Evolutionary conservation across 129 eudicot species (phyloP), one percentile per base, ranked within the genome.

Genomic region (Flaveria linearis): DNA sequence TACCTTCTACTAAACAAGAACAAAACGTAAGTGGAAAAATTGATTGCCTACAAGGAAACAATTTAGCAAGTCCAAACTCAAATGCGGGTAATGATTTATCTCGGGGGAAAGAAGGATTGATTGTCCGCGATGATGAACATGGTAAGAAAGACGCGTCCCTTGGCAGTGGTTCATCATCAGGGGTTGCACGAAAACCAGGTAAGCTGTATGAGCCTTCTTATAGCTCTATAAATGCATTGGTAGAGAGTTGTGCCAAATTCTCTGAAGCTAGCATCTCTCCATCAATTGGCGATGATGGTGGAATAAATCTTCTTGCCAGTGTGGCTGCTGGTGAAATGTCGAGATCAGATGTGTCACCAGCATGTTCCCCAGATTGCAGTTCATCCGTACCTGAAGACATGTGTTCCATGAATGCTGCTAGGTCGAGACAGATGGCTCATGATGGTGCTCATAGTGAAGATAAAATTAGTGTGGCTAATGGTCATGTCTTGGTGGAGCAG

Each of bases 271-370:
- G 75, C 65, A 73, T 76, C 7, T 69, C 93, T 46, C 68, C 87
- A 33, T 83, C 91, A 1, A 63, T 80, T 43, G 96, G 87, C 45
- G 98, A 90, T 83, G 93, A 85, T 77, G 80, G 83, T 75, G 97
- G 98, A 5, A 94, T 94, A 88, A 94, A 94, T 73, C 82, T 94
- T 71, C 97, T 94, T 75, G 97, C 98, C 36, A 94, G 97, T 77
- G 98, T 94, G 69, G 98, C 98, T 26, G 88, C 98, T 65, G 98
- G 96, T 76, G 98, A 94, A 73, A 87, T 88, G 57, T 86, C 89
- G 9, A 93, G 85, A 73, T 90, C 95, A 39, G 85, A 85, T 46
- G 85, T 73, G 47, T 87, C 97, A 26, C 95, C 92, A 0, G 64
- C 68, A 5, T 58, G 74, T 33, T 90, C 97, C 47, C 83, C 93